A percentile compares a stretch with the other conserved stretches of the same genome.
Conservation (phyloP, 352 stramenopile species). For the Phytophthora agathidicida region DNA sequence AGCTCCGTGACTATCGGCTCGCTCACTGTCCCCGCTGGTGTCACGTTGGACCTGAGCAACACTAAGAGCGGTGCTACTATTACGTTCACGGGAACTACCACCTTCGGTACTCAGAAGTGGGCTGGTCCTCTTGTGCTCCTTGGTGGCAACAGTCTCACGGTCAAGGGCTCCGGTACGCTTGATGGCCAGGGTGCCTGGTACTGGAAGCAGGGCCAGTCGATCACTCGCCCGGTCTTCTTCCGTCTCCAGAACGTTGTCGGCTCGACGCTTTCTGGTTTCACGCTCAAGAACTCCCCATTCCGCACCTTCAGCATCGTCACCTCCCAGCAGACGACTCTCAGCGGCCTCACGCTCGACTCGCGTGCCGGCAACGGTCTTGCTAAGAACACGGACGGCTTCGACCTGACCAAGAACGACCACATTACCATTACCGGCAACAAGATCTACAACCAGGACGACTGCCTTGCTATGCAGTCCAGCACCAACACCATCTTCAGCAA, state of each 20-base stretch:
- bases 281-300: slow-evolving; percentile 35
- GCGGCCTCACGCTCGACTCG: slow-evolving; percentile 12
- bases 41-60: slow-evolving; percentile 30
- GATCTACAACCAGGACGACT: slow-evolving; percentile 26
- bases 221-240: slow-evolving; percentile 24
- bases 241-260: slow-evolving; percentile 1
- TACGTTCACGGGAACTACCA: slow-evolving; percentile 36
- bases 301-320: slow-evolving; percentile 31
- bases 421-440: slow-evolving; percentile 15
- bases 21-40: slow-evolving; percentile 13
- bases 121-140: slow-evolving; percentile 33
- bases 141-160: slow-evolving; percentile 15
- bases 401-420: slow-evolving; percentile 14
- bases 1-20: slow-evolving; percentile 29
- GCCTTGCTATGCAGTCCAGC: slow-evolving; percentile 19
- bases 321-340: slow-evolving; percentile 18
- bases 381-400: slow-evolving; percentile 22
- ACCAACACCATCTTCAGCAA: slow-evolving; percentile 27
- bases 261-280: slow-evolving; percentile 34
- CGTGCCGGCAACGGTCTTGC: slow-evolving; percentile 3
- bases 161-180: slow-evolving; percentile 31
- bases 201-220: slow-evolving; percentile 32
- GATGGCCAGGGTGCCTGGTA: slow-evolving; percentile 42
- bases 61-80: slow-evolving; percentile 31
- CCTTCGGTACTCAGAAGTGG: slow-evolving; percentile 36